These are phyloP conservation scores for Litsea cubeba DNA, from an alignment of 164 flowering plant species.

Conservation along the genomic window DNA sequence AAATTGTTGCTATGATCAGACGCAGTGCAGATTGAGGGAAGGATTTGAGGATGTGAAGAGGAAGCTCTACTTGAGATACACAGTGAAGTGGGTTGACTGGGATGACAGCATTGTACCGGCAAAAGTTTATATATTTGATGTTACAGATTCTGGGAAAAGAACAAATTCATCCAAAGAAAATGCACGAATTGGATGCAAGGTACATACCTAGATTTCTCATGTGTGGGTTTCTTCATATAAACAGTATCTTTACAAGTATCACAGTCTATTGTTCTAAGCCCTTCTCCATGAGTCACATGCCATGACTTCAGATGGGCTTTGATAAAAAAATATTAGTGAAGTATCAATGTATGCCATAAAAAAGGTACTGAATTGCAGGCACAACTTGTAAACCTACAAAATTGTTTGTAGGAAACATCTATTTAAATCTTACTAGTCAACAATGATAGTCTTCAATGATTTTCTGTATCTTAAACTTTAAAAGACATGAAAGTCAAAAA, in stretches of 20 bases:
- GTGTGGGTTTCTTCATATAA: neutral
- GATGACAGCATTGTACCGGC: constrained; percentile 58
- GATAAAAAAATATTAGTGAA: neutral
- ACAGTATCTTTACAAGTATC: neutral
- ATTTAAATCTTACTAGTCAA: no score
- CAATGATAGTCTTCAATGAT: neutral
- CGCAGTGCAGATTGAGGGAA: constrained; percentile 51
- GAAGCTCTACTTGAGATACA: constrained; percentile 65
- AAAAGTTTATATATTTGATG: constrained; percentile 72
- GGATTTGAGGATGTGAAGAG: constrained; percentile 39
- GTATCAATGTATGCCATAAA: neutral
- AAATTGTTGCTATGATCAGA: constrained; percentile 63
- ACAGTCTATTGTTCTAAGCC: neutral
- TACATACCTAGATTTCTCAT: constrained; percentile 10
- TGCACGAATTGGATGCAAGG: constrained; percentile 47
- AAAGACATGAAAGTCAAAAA: no score
- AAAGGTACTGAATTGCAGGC: neutral
- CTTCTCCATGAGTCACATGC: neutral
- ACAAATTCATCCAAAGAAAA: constrained; percentile 17
- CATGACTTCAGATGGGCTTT: neutral
- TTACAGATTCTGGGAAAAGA: constrained; percentile 58
- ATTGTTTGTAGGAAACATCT: neutral
- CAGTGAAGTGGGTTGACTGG: constrained; percentile 82
- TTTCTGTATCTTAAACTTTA: no score
- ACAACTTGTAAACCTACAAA: neutral